Base-by-base conservation (phyloP, 2,329 filamentous ascomycete species). In the Cladorrhinum sp. region DNA sequence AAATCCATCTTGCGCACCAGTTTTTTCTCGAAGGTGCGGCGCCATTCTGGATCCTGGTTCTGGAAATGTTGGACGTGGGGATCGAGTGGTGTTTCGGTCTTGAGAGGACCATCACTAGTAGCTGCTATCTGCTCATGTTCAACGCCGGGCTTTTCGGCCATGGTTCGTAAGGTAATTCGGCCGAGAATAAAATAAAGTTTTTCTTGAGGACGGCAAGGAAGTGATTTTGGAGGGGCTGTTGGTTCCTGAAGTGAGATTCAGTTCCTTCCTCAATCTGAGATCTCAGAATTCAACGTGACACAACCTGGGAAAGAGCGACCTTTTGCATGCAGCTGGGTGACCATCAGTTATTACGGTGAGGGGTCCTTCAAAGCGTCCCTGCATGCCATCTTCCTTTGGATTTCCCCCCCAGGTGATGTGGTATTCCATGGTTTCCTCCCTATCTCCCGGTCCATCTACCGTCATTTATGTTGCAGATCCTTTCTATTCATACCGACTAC, bases 1-100 rank as follows among this genome's bases (percentile, higher is more conserved):
- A 75, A 20, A 63, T 85, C 83, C 16, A 85, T 75, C 64, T 84
- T 84, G 18, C 79, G 74, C 29, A 84, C 67, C 2, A 80, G 67
- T 55, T 65, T 56, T 22, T 58, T 60, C 16, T 64, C 55, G 49
- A 56, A 23, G 20, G 18, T 25, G 49, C 49, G 24, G 20, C 24
- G 49, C 49, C 49, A 50, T 50, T 50, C 49, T 50, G 49, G 20
- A 20, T 50, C 49, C 13, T 25, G 49, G 20, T 8, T 27, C 12
- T 50, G 13, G 16, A 55, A 56, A 18, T 29, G 53, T 20, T 56
- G 36, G 38, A 56, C 16, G 22, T 56, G 36, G 1, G 38, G 32
- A 25, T 49, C 41, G 53, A 25, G 36, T 2, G 53, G 38, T 49
- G 22, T 24, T n/a, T 38, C 52, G 52, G 16, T 38, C 29, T 54